A percentile compares a stretch with the other conserved stretches of the same genome.
Evolutionary conservation across 2,329 filamentous ascomycete genomes (phyloP).

Genomic region (Monosporascus sp.): DNA sequence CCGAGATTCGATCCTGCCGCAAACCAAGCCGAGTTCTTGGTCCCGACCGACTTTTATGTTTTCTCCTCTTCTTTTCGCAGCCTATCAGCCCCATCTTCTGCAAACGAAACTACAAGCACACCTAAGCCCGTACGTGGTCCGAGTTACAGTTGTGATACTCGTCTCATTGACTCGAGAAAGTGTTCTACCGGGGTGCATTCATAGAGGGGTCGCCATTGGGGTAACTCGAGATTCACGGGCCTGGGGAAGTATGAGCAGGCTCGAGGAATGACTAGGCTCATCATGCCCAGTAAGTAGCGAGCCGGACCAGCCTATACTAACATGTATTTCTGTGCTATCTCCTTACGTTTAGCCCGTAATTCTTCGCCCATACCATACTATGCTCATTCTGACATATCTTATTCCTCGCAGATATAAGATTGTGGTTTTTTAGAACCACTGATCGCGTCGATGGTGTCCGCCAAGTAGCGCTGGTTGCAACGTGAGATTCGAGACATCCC

Average conservation of each 20-base stretch:
- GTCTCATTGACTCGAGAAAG: no score
- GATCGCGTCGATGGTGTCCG: slow-evolving; percentile 16
- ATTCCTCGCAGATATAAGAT: not conserved
- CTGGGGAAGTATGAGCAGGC: not conserved
- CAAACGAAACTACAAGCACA: not conserved
- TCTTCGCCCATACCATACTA: not conserved
- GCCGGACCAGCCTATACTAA: no score
- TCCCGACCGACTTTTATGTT: no score
- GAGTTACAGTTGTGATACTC: not conserved
- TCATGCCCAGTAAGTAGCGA: not conserved
- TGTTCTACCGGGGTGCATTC: not conserved
- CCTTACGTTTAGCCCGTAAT: not conserved
- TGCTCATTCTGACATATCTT: not conserved
- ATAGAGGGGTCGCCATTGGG: not conserved
- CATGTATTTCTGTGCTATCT: not conserved
- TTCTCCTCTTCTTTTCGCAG: not conserved
- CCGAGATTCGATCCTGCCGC: no score
- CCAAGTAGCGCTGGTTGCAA: slow-evolving; percentile 29
- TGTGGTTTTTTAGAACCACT: not conserved
- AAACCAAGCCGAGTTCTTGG: no score
- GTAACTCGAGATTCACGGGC: not conserved
- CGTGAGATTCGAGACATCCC: slow-evolving; percentile 21
- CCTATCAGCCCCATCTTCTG: not conserved
- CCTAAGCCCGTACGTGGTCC: not conserved
- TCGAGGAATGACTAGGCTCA: not conserved